Evolutionary conservation across 148 eudicot species (phyloP).

Genomic region (Fagopyrum homotropicum): DNA sequence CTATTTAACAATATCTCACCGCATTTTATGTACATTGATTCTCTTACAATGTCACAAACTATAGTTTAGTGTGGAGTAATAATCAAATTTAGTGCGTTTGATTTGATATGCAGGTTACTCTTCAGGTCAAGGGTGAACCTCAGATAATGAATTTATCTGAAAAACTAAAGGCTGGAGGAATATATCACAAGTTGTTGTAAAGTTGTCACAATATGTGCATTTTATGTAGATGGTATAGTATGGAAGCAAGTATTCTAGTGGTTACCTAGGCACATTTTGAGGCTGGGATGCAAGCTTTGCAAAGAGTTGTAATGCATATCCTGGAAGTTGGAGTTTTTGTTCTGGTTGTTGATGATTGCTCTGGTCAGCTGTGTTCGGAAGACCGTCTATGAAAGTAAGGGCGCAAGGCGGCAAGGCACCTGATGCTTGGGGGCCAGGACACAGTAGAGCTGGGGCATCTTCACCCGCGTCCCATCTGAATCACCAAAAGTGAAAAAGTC

Average conservation of each 20-base stretch:
- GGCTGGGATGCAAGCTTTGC: background rate
- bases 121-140: conserved; percentile 83
- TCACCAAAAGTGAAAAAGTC: too few species aligned
- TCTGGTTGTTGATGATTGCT: too few species aligned
- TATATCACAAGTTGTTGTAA: conserved; percentile 43
- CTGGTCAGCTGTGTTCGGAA: too few species aligned
- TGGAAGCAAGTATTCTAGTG: background rate
- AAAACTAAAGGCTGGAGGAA: conserved; percentile 48
- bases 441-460: too few species aligned
- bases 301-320: too few species aligned
- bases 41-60: background rate
- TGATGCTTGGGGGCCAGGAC: too few species aligned
- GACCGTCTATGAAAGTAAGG: too few species aligned
- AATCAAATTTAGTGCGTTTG: background rate
- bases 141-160: conserved; percentile 63
- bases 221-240: too few species aligned
- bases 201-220: background rate
- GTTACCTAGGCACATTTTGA: background rate
- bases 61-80: background rate
- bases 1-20: background rate
- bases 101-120: conserved; percentile 57
- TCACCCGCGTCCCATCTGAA: too few species aligned
- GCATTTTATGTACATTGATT: too few species aligned
- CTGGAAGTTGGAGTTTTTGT: too few species aligned
- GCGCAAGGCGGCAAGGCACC: too few species aligned